Percentiles rank a stretch among this genome's conserved stretches.
Conservation (phyloP, 805 yeast genomes). For the Barnettozyma vustinii region DNA sequence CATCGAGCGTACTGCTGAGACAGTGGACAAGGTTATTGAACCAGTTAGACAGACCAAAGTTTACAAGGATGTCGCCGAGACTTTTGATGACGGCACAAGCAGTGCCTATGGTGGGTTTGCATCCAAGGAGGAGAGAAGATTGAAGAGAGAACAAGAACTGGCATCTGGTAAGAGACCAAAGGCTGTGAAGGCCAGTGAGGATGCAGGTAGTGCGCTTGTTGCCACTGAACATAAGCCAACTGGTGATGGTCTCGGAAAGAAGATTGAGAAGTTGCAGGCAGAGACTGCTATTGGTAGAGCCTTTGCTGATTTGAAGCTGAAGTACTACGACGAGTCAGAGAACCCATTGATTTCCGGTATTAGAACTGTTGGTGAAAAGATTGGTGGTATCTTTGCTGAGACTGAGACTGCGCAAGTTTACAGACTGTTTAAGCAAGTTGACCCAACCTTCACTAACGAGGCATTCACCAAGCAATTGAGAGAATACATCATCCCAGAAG, state of each 20-base stretch:
- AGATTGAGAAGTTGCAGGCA: constrained; percentile 60
- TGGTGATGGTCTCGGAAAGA: constrained; percentile 61
- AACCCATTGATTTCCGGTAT: constrained; percentile 81
- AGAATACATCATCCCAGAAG: constrained; percentile 90
- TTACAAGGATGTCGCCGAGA: constrained; percentile 83
- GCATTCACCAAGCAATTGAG: constrained; percentile 78
- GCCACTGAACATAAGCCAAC: constrained; percentile 75
- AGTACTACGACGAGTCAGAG: constrained; percentile 85
- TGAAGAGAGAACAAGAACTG: constrained; percentile 60
- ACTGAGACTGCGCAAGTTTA: constrained; percentile 95
- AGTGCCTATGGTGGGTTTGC: constrained; percentile 90
- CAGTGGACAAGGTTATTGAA: constrained; percentile 80
- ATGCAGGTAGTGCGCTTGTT: constrained; percentile 78
- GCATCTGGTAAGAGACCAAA: constrained; percentile 55
- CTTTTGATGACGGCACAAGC: constrained; percentile 87
- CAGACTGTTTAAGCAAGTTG: constrained; percentile 79
- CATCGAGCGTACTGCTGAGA: constrained; percentile 76
- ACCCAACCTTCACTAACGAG: constrained; percentile 79
- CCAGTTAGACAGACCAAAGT: constrained; percentile 90
- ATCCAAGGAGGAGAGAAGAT: constrained; percentile 72
- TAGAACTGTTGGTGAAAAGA: constrained; percentile 72
- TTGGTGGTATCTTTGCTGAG: constrained; percentile 81
- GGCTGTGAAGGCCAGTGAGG: constrained; percentile 70
- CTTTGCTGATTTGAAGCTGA: constrained; percentile 53
- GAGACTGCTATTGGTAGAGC: constrained; percentile 66